Percentiles rank a stretch among this genome's conserved stretches.
Conservation (phyloP, 2,329 filamentous ascomycete species). For the Hirsutella thompsonii region DNA sequence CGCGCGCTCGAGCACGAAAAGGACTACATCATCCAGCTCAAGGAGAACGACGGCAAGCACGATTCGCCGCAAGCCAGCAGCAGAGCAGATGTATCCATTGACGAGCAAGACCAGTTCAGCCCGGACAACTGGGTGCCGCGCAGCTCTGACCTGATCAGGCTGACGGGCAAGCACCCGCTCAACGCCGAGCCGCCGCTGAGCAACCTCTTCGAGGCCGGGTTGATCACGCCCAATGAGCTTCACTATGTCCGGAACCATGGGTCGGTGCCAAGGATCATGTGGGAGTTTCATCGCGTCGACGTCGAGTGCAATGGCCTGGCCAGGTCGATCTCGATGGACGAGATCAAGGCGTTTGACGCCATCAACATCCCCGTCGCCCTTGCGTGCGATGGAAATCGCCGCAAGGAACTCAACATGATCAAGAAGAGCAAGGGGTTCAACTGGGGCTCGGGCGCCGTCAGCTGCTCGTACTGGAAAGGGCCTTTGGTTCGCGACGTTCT, state of each 20-base stretch:
- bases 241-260: constrained; percentile 42
- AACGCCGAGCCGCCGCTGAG: constrained; percentile 33
- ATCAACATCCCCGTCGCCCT: constrained; percentile 35
- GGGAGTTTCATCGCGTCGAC: not conserved
- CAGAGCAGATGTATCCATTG: too few species aligned
- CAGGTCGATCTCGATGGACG: constrained; percentile 26
- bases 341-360: constrained; percentile 26
- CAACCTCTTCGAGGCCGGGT: constrained; percentile 28
- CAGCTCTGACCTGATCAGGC: constrained; percentile 29
- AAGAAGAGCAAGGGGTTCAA: constrained; percentile 33
- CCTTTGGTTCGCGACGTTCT: too few species aligned
- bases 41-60: too few species aligned
- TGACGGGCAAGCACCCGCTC: constrained; percentile 39
- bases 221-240: constrained; percentile 36
- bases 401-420: constrained; percentile 39
- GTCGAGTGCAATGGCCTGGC: not conserved
- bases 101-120: too few species aligned
- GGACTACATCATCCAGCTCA: too few species aligned
- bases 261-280: not conserved
- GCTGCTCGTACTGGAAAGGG: constrained; percentile 7
- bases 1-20: too few species aligned
- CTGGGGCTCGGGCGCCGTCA: constrained; percentile 30
- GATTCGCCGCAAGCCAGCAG: too few species aligned
- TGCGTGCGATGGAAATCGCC: constrained; percentile 35
- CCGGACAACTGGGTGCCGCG: constrained; percentile 42